phyloP scores from a whole-genome alignment of 352 stramenopile genomes.

The Globisporangium okanoganense region DNA sequence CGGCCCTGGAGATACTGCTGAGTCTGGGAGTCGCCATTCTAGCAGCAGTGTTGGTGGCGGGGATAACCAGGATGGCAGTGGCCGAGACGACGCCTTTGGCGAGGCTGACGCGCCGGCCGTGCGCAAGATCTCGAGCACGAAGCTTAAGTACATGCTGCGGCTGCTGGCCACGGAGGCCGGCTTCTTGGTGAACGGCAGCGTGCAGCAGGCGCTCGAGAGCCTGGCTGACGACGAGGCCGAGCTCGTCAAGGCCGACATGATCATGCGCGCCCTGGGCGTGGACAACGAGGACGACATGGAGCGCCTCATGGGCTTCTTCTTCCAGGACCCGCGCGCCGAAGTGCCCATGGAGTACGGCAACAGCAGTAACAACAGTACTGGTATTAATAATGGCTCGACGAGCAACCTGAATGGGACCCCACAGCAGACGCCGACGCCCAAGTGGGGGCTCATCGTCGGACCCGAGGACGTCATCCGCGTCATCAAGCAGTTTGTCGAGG shows the following conservation, averaged over 20 bases:
- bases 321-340: conserved; percentile 60
- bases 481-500: conserved; percentile 87
- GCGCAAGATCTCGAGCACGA: conserved; percentile 70
- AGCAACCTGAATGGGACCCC: neutral
- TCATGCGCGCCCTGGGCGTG: conserved; percentile 83
- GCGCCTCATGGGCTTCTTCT: conserved; percentile 76
- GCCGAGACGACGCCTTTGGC: conserved; percentile 34
- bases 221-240: conserved; percentile 73
- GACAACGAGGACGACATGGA: conserved; percentile 87
- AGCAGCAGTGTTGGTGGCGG: neutral
- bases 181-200: conserved; percentile 82
- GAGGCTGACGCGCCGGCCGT: conserved; percentile 40
- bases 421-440: conserved; percentile 22
- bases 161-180: conserved; percentile 82
- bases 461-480: conserved; percentile 86
- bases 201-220: conserved; percentile 76
- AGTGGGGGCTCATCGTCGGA: conserved; percentile 67
- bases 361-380: neutral
- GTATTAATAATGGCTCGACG: neutral
- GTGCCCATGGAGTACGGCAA: conserved; percentile 31
- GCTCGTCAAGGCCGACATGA: conserved; percentile 83
- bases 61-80: conserved; percentile 13
- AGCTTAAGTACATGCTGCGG: conserved; percentile 89
- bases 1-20: neutral
- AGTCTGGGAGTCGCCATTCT: neutral